Evolutionary conservation across 176 grass and related monocot genomes (phyloP).

Genomic region (Otatea glauca): DNA sequence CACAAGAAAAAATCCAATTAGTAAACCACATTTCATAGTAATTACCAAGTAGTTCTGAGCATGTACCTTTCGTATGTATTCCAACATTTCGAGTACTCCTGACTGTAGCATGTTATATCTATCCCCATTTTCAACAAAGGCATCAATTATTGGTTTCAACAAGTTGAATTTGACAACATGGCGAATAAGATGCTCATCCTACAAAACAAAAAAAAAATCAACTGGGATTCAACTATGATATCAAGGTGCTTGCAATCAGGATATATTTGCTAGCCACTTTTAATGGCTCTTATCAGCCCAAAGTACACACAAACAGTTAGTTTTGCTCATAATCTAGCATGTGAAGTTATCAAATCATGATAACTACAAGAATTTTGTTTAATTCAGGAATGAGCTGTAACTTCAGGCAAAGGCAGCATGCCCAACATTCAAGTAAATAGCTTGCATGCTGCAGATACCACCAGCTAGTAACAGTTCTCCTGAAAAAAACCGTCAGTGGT

Average conservation of each 20-base stretch:
- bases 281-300: not conserved
- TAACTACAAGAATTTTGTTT: not conserved
- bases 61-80: constrained; percentile 91
- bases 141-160: constrained; percentile 85
- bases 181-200: constrained; percentile 95
- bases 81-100: constrained; percentile 84
- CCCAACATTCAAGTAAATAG: not conserved
- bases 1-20: constrained; percentile 42
- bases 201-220: constrained; percentile 43
- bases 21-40: constrained; percentile 3
- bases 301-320: not conserved
- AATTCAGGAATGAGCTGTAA: not conserved
- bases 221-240: constrained; percentile 14
- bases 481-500: too few species aligned
- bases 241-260: not conserved
- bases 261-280: not conserved
- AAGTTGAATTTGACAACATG: constrained; percentile 92
- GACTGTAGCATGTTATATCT: too few species aligned
- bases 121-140: constrained; percentile 85
- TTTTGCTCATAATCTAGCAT: not conserved
- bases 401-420: not conserved
- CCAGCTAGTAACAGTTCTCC: constrained; percentile 18
- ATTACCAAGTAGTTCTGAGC: constrained; percentile 36
- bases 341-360: not conserved
- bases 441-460: constrained; percentile 17